A percentile compares a stretch with the other conserved stretches of the same genome.
These are phyloP conservation scores for Puccinia sorghi DNA, from an alignment of 1,284 basidiomycete species.

Conservation along the genomic window DNA sequence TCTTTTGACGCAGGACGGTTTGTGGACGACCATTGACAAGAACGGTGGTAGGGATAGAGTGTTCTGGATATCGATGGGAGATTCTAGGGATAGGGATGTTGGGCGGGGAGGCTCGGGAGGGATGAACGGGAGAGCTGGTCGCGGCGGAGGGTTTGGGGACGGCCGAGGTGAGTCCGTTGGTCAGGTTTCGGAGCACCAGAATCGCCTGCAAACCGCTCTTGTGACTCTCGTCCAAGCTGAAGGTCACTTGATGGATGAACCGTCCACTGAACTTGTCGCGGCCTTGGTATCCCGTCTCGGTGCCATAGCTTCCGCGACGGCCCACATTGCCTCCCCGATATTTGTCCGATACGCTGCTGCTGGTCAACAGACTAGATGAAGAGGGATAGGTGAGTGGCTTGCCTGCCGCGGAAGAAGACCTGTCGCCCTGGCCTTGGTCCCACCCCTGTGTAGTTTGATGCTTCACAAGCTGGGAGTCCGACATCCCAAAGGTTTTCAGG, in stretches of 20 bases:
- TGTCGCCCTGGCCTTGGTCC: neutral
- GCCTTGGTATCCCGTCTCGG: neutral
- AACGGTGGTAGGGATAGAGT: neutral
- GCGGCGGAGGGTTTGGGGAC: neutral
- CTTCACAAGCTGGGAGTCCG: slow-evolving; percentile 20
- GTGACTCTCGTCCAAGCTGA: slow-evolving; percentile 35
- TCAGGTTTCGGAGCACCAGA: slow-evolving; percentile 3
- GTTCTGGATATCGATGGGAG: slow-evolving; percentile 21
- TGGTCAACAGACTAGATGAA: neutral
- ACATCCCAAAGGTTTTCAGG: slow-evolving; percentile 21
- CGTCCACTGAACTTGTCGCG: neutral
- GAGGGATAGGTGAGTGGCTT: neutral
- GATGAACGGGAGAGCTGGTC: neutral
- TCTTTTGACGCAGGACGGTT: neutral
- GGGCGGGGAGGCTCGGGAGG: neutral
- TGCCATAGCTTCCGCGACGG: neutral
- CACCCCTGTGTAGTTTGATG: slow-evolving; percentile 15
- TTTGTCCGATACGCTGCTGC: neutral
- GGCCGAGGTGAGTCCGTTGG: slow-evolving; percentile 18
- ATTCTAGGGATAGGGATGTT: slow-evolving; percentile 19
- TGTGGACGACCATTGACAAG: slow-evolving; percentile 18
- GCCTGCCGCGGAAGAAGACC: neutral
- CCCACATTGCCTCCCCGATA: neutral
- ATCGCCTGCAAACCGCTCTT: slow-evolving; percentile 27
- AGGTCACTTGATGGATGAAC: slow-evolving; percentile 27